Evolutionary conservation across 2,329 filamentous ascomycete species (phyloP).

Genomic region (Xylariales sp.): DNA sequence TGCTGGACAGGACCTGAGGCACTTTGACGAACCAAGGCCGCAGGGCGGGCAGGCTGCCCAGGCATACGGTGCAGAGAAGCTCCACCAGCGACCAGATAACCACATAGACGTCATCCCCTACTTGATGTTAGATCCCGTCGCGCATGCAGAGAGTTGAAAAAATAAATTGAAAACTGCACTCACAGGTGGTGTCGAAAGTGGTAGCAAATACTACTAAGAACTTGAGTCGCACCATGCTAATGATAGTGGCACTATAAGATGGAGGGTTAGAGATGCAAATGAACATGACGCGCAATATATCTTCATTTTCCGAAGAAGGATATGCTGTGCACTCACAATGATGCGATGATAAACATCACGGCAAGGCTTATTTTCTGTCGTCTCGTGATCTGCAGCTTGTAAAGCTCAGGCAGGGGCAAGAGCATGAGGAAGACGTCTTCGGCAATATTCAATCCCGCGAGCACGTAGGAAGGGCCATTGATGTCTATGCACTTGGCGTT

Average conservation of each 20-base stretch:
- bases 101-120: not conserved
- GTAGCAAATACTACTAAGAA: no score
- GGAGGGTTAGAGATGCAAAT: no score
- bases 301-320: no score
- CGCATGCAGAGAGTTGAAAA: no score
- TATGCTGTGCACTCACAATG: not conserved
- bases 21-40: no score
- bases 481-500: not conserved
- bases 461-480: not conserved
- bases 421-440: not conserved
- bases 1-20: no score
- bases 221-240: not conserved
- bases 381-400: not conserved
- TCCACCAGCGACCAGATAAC: not conserved
- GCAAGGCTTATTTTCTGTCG: not conserved
- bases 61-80: not conserved
- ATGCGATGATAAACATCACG: not conserved
- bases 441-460: not conserved
- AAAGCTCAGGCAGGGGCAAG: not conserved
- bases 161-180: no score
- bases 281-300: no score
- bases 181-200: no score
- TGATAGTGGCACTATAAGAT: not conserved
- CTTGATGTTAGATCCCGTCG: no score
- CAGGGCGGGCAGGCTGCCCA: not conserved